Evolutionary conservation across 2,329 filamentous ascomycete species (phyloP), one percentile per base, ranked within the genome.

Genomic region (Cercospora brassicicola): DNA sequence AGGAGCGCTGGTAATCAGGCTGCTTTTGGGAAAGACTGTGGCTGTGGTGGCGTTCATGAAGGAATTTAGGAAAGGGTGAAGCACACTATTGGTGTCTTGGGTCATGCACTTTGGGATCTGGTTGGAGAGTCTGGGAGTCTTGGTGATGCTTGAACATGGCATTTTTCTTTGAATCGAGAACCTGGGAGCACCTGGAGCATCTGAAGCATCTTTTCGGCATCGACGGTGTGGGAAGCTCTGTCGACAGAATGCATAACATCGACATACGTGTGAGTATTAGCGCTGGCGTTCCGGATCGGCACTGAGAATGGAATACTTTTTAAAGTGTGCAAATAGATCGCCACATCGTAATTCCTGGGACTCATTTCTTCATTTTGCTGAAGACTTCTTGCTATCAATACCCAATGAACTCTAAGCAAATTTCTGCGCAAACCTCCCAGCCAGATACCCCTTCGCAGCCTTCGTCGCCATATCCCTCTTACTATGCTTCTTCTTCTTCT

Each of bases 1-100:
- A 53, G 33, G 9, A 69, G 60, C 64, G 53, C 63, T 48, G 73
- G 72, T 59, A 64, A 66, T 36, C 59, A 68, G 11, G 39, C 59
- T 31, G 33, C 26, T 13, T 39, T n/a, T 33, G 10, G 31, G 31
- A 63, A 62, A n/a, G 57, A 26, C 20, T 42, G 61, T 28, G 30
- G 10, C 64, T 66, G 61, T 59, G 51, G 64, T 45, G 30, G 51
- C 26, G 55, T 18, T 18, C 55, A 59, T 36, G 55, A 36, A 6
- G n/a, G 31, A 2, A 20, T 62, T n/a, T 65, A 48, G 60, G 60
- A 15, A 26, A 18, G 20, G 42, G 39, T 11, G 23, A 55, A 30
- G 48, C 48, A 55, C 20, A 28, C 15, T 26, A 6, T 55, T 4
- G 23, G 23, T 26, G 48, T 55, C n/a, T 6, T 55, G 7, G 48